Base-by-base conservation (phyloP, 2,329 filamentous ascomycete genomes). In the Pestalotiopsis sp. region DNA sequence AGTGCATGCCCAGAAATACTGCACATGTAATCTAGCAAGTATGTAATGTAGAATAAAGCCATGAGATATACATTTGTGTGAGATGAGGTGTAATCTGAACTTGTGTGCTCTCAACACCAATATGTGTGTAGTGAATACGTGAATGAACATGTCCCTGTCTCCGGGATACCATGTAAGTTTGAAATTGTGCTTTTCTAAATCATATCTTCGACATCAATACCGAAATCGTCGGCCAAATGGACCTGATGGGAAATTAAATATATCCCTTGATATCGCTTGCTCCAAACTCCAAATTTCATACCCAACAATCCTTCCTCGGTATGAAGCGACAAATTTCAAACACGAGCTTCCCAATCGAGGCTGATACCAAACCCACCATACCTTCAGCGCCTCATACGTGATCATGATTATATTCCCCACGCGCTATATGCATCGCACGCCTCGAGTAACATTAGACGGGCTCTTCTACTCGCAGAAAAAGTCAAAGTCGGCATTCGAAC, bases 401-500 rank as follows among this genome's bases (percentile, higher is more conserved):
- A 52, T 1, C 45, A 52, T 23, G 2, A 52, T n/a, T 20, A 9
- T n/a, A 49, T n/a, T n/a, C n/a, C n/a, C n/a, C n/a, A n/a, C n/a
- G n/a, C n/a, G n/a, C n/a, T n/a, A n/a, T n/a, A n/a, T n/a, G n/a
- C n/a, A n/a, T n/a, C n/a, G n/a, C n/a, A n/a, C n/a, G n/a, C n/a
- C 31, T 23, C 45, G n/a, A 52, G 4, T 14, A 45, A 52, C 45
- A 20, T 20, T 23, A 52, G 2, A 52, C 1, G 7, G 9, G 9
- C 31, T 36, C 2, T 62, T 31, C 13, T 64, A 64, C 45, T 85
- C 82, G 73, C 84, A 86, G 69, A 85, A 85, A 69, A 82, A 81
- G 67, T 85, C 81, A 70, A 84, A 84, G 25, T 85, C 76, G 38
- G 78, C 79, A 65, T 81, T 80, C 7, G 81, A 79, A 67, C 79